Percentiles rank a stretch among this genome's conserved stretches.
Evolutionary conservation across 2,329 filamentous ascomycete genomes (phyloP).

Genomic region (Orbilia brochopaga): DNA sequence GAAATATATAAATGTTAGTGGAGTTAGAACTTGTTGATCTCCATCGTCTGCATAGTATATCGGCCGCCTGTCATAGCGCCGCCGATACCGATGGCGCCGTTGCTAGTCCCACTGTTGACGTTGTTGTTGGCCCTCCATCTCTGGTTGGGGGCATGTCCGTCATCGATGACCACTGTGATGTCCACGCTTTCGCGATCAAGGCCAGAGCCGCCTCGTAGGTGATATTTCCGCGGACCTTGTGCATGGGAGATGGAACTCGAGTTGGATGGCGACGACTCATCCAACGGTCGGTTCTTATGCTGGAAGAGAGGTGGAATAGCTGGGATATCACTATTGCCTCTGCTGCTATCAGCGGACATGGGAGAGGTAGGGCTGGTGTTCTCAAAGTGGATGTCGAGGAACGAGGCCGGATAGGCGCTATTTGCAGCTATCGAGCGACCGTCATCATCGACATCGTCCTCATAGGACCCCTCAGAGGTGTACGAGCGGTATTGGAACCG

Average conservation of each 20-base stretch:
- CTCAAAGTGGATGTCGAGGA: slow-evolving; percentile 49
- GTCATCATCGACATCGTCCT: slow-evolving; percentile 17
- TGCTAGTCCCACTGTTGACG: slow-evolving; percentile 13
- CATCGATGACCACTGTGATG: slow-evolving; percentile 40
- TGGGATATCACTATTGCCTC: slow-evolving; percentile 24
- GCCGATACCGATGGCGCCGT: slow-evolving; percentile 32
- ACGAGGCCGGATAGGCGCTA: slow-evolving; percentile 42
- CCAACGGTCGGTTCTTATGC: slow-evolving; percentile 33
- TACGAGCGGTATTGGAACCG: slow-evolving; percentile 41
- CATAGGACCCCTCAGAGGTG: slow-evolving; percentile 15
- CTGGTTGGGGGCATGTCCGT: slow-evolving; percentile 15
- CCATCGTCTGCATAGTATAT: slow-evolving; percentile 47
- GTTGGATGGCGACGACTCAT: slow-evolving; percentile 7
- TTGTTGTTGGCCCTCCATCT: slow-evolving; percentile 35
- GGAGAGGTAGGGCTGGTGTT: slow-evolving; percentile 36
- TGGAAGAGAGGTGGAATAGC: slow-evolving; percentile 45
- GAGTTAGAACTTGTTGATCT: slow-evolving; percentile 47
- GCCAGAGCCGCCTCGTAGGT: slow-evolving; percentile 9
- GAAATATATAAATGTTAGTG: not conserved
- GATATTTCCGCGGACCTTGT: slow-evolving; percentile 7
- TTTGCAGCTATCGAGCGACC: slow-evolving; percentile 32
- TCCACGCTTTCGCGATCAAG: slow-evolving; percentile 44
- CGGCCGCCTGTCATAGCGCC: slow-evolving; percentile 47
- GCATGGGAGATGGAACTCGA: slow-evolving; percentile 12
- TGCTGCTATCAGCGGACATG: slow-evolving; percentile 4